Conservation (phyloP, 768 basidiomycete species). For the Suillus alpinus region DNA sequence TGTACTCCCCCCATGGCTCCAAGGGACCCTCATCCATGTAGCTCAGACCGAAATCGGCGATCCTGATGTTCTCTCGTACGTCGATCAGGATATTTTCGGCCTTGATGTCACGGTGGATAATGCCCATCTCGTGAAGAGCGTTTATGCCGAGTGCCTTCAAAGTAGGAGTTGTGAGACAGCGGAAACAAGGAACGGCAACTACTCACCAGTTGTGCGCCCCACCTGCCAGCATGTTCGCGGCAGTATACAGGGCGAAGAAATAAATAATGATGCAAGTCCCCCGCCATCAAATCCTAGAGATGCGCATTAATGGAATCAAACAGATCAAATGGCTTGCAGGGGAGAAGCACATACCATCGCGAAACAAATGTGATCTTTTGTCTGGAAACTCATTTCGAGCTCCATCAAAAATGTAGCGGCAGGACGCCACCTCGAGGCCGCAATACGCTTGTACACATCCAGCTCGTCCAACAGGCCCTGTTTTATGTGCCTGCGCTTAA, state of each 20-base stretch:
- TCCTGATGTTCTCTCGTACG: conserved; percentile 35
- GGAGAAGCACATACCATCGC: conserved; percentile 34
- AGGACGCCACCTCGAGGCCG: conserved; percentile 15
- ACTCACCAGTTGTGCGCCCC: conserved; percentile 40
- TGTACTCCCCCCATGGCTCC: conserved; percentile 12
- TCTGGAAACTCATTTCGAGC: conserved; percentile 35
- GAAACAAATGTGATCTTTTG: conserved; percentile 29
- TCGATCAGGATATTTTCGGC: conserved; percentile 68
- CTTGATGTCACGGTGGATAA: conserved; percentile 70
- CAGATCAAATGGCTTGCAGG: background rate
- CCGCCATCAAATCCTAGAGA: conserved; percentile 39
- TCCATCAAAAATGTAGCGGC: conserved; percentile 38
- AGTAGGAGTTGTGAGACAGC: conserved; percentile 1
- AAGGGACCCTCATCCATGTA: conserved; percentile 20
- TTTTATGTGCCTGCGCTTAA: conserved; percentile 8
- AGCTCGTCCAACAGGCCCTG: conserved; percentile 32
- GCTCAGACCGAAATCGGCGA: conserved; percentile 41
- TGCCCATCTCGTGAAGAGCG: conserved; percentile 53
- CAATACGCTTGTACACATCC: conserved; percentile 33
- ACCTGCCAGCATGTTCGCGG: conserved; percentile 10
- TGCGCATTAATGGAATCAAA: background rate
- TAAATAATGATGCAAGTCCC: conserved; percentile 34
- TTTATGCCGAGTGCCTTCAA: conserved; percentile 39
- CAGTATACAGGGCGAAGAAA: conserved; percentile 14
- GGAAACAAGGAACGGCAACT: background rate